Conservation (phyloP, 2,329 filamentous ascomycete genomes). For the Rhytidhysteron rufulum region DNA sequence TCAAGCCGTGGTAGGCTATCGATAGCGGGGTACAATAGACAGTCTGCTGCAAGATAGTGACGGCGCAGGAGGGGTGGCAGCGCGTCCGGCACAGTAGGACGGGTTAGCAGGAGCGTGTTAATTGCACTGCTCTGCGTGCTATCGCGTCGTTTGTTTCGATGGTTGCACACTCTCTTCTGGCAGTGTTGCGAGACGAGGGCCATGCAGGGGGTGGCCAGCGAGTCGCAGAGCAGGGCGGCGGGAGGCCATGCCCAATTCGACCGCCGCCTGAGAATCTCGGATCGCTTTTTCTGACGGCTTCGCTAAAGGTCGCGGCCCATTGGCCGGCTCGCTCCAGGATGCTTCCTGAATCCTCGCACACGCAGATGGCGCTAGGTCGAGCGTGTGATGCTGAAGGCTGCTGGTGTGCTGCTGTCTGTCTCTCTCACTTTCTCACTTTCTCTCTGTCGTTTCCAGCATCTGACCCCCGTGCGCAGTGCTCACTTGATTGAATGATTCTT, state of each 20-base stretch:
- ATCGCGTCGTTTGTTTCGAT: too few relatives aligned
- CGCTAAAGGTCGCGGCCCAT: background rate
- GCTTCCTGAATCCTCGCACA: background rate
- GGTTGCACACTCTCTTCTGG: too few relatives aligned
- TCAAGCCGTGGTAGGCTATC: too few relatives aligned
- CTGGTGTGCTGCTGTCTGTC: slow-evolving; percentile 3
- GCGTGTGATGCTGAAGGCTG: too few relatives aligned
- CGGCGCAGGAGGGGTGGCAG: too few relatives aligned
- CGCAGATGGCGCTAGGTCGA: slow-evolving; percentile 1
- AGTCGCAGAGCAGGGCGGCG: background rate
- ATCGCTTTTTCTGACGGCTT: slow-evolving; percentile 3
- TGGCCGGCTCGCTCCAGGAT: background rate
- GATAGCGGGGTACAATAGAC: slow-evolving; percentile 4
- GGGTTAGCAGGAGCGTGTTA: too few relatives aligned
- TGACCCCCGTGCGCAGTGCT: background rate
- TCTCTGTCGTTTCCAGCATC: background rate
- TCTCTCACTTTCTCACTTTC: too few relatives aligned
- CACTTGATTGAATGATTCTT: too few relatives aligned
- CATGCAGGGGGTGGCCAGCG: background rate
- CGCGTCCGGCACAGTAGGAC: too few relatives aligned
- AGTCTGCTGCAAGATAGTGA: slow-evolving; percentile 1
- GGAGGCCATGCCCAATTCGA: slow-evolving; percentile 1
- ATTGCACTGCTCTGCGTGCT: too few relatives aligned
- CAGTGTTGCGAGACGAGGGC: slow-evolving; percentile 2
- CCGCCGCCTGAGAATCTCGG: background rate